phyloP scores from a whole-genome alignment of 495 filamentous ascomycete species.

The Ascobolus immersus region DNA sequence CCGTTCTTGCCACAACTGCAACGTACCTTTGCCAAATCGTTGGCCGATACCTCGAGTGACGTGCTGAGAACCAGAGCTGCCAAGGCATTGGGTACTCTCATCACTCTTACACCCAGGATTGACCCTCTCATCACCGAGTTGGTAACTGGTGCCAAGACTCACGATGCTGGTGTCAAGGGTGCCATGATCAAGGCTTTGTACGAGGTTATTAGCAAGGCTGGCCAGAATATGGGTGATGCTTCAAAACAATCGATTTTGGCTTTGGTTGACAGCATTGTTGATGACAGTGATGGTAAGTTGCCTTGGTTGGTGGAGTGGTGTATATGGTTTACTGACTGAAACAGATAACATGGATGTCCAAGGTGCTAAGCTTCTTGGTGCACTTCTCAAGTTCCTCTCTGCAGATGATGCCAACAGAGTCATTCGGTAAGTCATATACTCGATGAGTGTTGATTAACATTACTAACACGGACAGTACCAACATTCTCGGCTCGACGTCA shows the following conservation, averaged over 20 bases:
- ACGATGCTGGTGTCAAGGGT: conserved; percentile 67
- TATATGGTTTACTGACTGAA: conserved; percentile 5
- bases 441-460: too few species aligned
- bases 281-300: conserved; percentile 36
- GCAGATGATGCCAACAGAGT: conserved; percentile 35
- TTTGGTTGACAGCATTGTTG: conserved; percentile 62
- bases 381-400: conserved; percentile 59
- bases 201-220: conserved; percentile 86
- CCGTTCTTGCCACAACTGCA: conserved; percentile 94
- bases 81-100: conserved; percentile 85
- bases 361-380: conserved; percentile 66
- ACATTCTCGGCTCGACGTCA: too few species aligned
- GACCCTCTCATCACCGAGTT: conserved; percentile 58
- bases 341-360: conserved; percentile 54
- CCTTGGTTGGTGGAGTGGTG: not conserved
- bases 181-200: conserved; percentile 95
- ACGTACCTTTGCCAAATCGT: conserved; percentile 80
- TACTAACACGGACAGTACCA: too few species aligned
- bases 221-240: conserved; percentile 73
- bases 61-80: conserved; percentile 65
- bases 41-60: conserved; percentile 83
- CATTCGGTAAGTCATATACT: conserved; percentile 33
- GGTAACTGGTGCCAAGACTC: conserved; percentile 75
- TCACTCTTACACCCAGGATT: conserved; percentile 84
- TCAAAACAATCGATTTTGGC: conserved; percentile 58